Percentiles rank a stretch among this genome's conserved stretches.
These are phyloP conservation scores for Trichoderma asperelloides DNA, from an alignment of 495 filamentous ascomycete genomes.

Conservation along the genomic window DNA sequence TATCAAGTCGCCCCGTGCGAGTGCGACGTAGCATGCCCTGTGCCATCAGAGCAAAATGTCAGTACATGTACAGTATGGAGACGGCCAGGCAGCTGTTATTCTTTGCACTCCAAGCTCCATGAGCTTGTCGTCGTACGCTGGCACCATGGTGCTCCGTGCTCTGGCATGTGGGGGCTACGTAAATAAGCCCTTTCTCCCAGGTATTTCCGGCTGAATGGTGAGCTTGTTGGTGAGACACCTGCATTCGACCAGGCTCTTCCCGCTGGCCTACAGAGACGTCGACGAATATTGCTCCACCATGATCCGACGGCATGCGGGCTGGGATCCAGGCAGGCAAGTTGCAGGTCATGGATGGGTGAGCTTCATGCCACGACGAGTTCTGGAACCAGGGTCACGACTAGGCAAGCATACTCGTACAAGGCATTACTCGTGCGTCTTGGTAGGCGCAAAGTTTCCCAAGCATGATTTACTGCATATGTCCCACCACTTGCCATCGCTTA, in stretches of 20 bases:
- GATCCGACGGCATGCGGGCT: slow-evolving; percentile 7
- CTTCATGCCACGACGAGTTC: neutral
- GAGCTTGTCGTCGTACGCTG: neutral
- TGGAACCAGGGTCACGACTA: neutral
- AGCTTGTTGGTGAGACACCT: slow-evolving; percentile 6
- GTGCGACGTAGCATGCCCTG: slow-evolving; percentile 1
- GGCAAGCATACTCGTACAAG: neutral
- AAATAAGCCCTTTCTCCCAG: neutral
- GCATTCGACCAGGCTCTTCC: slow-evolving; percentile 1
- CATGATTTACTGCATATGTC: neutral
- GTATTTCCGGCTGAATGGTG: slow-evolving; percentile 7
- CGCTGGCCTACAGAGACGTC: neutral
- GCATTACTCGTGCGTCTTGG: neutral
- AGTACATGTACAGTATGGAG: neutral
- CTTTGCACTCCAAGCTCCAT: neutral
- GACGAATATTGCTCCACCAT: neutral
- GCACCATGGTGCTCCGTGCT: neutral
- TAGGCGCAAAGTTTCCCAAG: neutral
- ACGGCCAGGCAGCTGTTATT: neutral
- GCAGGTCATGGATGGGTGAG: neutral
- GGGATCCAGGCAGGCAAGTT: neutral
- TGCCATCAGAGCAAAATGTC: neutral
- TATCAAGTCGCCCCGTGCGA: neutral
- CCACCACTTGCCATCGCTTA: neutral
- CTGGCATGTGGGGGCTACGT: neutral